These are phyloP conservation scores for Calocybe cyanea DNA, from an alignment of 768 basidiomycete species.

Conservation along the genomic window DNA sequence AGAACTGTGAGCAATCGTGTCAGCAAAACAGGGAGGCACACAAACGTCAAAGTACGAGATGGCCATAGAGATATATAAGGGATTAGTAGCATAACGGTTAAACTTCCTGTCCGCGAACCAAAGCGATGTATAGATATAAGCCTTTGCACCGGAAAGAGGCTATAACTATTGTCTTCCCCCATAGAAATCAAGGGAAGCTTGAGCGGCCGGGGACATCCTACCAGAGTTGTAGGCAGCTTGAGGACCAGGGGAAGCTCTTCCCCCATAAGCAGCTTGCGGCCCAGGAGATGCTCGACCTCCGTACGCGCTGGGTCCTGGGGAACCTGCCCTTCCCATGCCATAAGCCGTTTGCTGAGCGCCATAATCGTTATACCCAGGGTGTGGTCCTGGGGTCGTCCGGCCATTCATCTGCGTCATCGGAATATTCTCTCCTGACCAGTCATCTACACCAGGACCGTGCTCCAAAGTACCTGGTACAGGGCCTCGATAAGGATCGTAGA, in stretches of 20 bases:
- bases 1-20: constrained; percentile 1
- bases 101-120: constrained; percentile 6
- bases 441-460: constrained; percentile 33
- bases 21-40: constrained; percentile 2
- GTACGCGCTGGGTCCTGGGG: constrained; percentile 49
- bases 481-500: constrained; percentile 80
- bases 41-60: too few relatives aligned
- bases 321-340: constrained; percentile 33
- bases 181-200: constrained; percentile 32
- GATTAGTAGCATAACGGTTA: constrained; percentile 11
- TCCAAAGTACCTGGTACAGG: constrained; percentile 66
- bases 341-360: constrained; percentile 33
- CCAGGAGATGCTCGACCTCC: constrained; percentile 31
- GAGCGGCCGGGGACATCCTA: constrained; percentile 40
- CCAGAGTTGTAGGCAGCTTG: constrained; percentile 36
- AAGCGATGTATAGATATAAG: constrained; percentile 9
- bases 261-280: constrained; percentile 30
- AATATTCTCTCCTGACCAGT: constrained; percentile 55
- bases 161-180: constrained; percentile 13
- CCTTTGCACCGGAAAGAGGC: constrained; percentile 9
- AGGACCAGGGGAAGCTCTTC: constrained; percentile 37
- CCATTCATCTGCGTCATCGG: constrained; percentile 69
- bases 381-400: constrained; percentile 34
- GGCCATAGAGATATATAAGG: constrained; percentile 7
- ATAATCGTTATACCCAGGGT: constrained; percentile 29